phyloP scores from a whole-genome alignment of 192 early-diverging fungal species.

The Paraglomus brasilianum region DNA sequence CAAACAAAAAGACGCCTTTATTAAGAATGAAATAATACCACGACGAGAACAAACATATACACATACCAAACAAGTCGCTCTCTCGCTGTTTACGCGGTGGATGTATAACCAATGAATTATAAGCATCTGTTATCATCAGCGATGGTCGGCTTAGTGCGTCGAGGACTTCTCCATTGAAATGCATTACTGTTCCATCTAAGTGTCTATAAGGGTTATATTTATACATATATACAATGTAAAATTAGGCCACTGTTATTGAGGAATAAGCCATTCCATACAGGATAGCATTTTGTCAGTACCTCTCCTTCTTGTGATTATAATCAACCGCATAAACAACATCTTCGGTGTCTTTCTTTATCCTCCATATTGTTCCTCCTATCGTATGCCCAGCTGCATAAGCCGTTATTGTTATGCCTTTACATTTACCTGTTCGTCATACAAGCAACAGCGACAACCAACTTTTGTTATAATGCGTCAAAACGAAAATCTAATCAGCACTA shows the following conservation, averaged over 20 bases:
- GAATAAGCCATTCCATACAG: slow-evolving; percentile 6
- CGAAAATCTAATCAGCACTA: too few species aligned
- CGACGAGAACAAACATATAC: not conserved
- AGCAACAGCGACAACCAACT: not conserved
- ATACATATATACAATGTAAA: slow-evolving; percentile 52
- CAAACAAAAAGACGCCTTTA: not conserved
- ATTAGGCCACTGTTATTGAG: slow-evolving; percentile 32
- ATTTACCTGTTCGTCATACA: slow-evolving; percentile 54
- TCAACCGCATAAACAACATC: slow-evolving; percentile 95
- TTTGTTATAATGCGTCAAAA: too few species aligned
- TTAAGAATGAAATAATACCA: not conserved
- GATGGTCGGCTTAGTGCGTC: slow-evolving; percentile 76
- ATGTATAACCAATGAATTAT: slow-evolving; percentile 67
- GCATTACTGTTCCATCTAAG: slow-evolving; percentile 71
- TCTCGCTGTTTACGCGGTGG: slow-evolving; percentile 75
- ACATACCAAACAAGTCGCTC: slow-evolving; percentile 69
- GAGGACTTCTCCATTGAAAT: slow-evolving; percentile 59
- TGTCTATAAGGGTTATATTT: slow-evolving; percentile 63
- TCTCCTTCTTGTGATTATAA: slow-evolving; percentile 91
- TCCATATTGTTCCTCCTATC: slow-evolving; percentile 96
- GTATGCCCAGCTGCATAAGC: slow-evolving; percentile 92
- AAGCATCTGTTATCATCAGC: slow-evolving; percentile 90
- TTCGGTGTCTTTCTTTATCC: slow-evolving; percentile 91
- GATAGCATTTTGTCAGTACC: slow-evolving; percentile 45
- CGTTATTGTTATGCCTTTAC: slow-evolving; percentile 83